Evolutionary conservation across 176 grass and related monocot species (phyloP).

Genomic region (Microstegium vimineum): DNA sequence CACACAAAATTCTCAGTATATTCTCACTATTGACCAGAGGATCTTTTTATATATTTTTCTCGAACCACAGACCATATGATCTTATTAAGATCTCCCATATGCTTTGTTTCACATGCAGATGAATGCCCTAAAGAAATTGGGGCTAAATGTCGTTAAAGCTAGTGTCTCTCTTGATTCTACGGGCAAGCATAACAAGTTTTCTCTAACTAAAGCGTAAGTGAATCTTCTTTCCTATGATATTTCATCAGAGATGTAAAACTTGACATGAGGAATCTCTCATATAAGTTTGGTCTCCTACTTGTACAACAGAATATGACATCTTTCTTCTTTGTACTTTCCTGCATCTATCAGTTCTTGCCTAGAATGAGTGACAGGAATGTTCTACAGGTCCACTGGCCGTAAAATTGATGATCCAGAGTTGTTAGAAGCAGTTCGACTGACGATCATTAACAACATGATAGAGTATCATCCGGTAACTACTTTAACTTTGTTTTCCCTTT

Average conservation of each 20-base stretch:
- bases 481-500: neutral
- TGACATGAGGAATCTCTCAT: slow-evolving; percentile 20
- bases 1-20: slow-evolving; percentile 16
- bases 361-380: slow-evolving; percentile 55
- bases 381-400: slow-evolving; percentile 89
- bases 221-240: slow-evolving; percentile 22
- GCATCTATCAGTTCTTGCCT: slow-evolving; percentile 45
- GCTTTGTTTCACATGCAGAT: slow-evolving; percentile 52
- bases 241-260: slow-evolving; percentile 32
- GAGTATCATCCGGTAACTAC: slow-evolving; percentile 87
- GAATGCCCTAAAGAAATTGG: slow-evolving; percentile 79
- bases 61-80: neutral
- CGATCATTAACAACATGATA: slow-evolving; percentile 94
- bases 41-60: neutral
- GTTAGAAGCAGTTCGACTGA: slow-evolving; percentile 89
- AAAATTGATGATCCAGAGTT: slow-evolving; percentile 94
- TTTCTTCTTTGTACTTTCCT: slow-evolving; percentile 40
- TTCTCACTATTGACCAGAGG: neutral
- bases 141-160: slow-evolving; percentile 94
- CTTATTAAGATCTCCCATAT: neutral
- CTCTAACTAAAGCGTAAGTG: slow-evolving; percentile 79
- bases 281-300: slow-evolving; percentile 32
- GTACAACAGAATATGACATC: slow-evolving; percentile 3
- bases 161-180: slow-evolving; percentile 88
- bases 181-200: slow-evolving; percentile 87